Percentiles rank a stretch among this genome's conserved stretches.
Conservation (phyloP, 2,329 filamentous ascomycete species). For the Volutella citrinella region DNA sequence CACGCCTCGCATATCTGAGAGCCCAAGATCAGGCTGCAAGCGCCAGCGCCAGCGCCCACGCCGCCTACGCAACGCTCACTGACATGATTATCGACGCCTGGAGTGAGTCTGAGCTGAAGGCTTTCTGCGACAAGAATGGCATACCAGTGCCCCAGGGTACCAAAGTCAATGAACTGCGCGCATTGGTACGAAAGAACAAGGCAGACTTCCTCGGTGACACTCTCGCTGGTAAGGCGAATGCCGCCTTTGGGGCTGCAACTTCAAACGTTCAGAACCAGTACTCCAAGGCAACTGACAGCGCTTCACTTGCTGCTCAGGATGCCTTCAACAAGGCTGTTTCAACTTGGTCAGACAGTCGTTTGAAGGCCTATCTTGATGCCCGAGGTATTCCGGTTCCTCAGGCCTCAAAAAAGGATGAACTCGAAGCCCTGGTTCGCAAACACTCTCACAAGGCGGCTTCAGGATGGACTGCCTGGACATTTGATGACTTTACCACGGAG, state of each 20-base stretch:
- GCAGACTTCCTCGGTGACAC: constrained; percentile 68
- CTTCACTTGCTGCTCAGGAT: constrained; percentile 58
- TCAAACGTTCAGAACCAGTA: constrained; percentile 73
- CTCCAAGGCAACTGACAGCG: constrained; percentile 71
- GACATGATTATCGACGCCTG: constrained; percentile 86
- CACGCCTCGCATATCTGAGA: constrained; percentile 72
- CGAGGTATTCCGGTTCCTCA: constrained; percentile 75
- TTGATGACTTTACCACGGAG: constrained; percentile 71
- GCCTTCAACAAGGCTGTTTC: constrained; percentile 62
- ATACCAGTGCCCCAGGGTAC: constrained; percentile 87
- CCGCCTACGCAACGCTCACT: constrained; percentile 71
- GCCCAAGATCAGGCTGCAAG: constrained; percentile 58
- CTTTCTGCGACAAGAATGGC: constrained; percentile 87
- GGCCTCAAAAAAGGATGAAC: constrained; percentile 66
- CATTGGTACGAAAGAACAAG: constrained; percentile 84
- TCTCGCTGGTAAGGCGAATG: constrained; percentile 52
- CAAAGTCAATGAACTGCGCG: constrained; percentile 83
- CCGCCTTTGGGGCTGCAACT: constrained; percentile 68
- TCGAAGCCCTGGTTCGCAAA: constrained; percentile 71
- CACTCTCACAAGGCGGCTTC: constrained; percentile 67
- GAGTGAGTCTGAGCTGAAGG: constrained; percentile 86
- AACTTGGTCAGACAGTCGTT: constrained; percentile 70
- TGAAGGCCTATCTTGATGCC: constrained; percentile 76
- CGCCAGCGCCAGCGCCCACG: constrained; percentile 62
- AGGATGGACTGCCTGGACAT: constrained; percentile 72